phyloP scores from a whole-genome alignment of 2,329 filamentous ascomycete species.

The Cordyceps javanica region DNA sequence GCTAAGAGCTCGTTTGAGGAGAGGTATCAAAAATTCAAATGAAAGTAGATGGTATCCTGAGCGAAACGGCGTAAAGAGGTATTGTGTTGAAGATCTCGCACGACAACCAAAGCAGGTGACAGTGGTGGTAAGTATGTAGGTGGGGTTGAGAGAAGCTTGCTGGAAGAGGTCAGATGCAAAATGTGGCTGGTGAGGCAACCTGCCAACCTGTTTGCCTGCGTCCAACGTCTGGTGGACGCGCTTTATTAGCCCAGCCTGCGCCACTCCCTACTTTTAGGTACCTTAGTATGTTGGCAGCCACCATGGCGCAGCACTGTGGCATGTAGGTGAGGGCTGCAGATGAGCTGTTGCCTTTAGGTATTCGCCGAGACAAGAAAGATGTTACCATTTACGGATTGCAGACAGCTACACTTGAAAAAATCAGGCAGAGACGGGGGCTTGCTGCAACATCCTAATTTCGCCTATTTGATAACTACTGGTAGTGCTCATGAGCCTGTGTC shows the following conservation, averaged over 20 bases:
- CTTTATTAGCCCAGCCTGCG: constrained; percentile 5
- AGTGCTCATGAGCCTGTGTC: too few species aligned
- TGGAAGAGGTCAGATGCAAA: background rate
- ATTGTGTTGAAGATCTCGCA: background rate
- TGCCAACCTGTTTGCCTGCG: background rate
- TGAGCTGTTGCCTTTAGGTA: too few species aligned
- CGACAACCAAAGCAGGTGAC: background rate
- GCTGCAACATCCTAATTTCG: too few species aligned
- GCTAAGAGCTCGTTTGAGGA: background rate
- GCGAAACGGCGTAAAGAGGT: background rate
- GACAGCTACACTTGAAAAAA: too few species aligned
- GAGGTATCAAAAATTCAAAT: background rate
- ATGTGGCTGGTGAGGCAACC: constrained; percentile 5
- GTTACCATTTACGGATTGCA: too few species aligned
- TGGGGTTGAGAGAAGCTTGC: constrained; percentile 3
- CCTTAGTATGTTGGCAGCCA: too few species aligned
- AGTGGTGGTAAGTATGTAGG: background rate
- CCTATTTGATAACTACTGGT: too few species aligned
- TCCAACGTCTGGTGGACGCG: too few species aligned
- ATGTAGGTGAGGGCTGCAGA: background rate
- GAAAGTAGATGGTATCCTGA: background rate
- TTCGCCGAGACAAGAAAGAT: background rate
- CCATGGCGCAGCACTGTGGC: constrained; percentile 3
- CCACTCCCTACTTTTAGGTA: background rate
- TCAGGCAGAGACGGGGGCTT: too few species aligned